Conservation (phyloP, 2,329 filamentous ascomycete species). For the Sporothrix schenckii region DNA sequence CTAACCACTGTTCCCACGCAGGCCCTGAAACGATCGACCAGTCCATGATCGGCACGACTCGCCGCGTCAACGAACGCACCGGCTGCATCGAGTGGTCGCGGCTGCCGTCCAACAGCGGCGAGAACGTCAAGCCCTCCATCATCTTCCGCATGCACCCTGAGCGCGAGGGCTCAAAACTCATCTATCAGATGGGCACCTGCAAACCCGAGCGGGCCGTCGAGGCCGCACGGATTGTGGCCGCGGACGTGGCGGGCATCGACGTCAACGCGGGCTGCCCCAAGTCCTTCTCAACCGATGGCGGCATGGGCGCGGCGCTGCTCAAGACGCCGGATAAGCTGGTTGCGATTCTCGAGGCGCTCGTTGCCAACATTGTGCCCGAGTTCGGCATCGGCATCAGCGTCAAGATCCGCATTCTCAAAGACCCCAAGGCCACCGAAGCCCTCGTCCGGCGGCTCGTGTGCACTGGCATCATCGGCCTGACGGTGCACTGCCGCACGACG, state of each 20-base stretch:
- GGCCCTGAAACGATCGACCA: conserved; percentile 93
- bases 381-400: conserved; percentile 93
- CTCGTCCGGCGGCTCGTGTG: conserved; percentile 77
- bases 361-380: conserved; percentile 73
- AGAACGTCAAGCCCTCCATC: conserved; percentile 63
- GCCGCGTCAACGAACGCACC: conserved; percentile 74
- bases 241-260: conserved; percentile 90
- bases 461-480: conserved; percentile 90
- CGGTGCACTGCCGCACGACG: conserved; percentile 92
- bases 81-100: conserved; percentile 85
- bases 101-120: conserved; percentile 68
- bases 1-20: conserved; percentile 42
- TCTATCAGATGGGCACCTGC: conserved; percentile 92
- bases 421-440: conserved; percentile 71
- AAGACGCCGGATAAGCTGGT: conserved; percentile 81
- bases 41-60: conserved; percentile 83
- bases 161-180: conserved; percentile 71
- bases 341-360: conserved; percentile 80
- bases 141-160: conserved; percentile 84
- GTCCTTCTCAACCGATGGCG: conserved; percentile 87
- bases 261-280: conserved; percentile 99
- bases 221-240: conserved; percentile 80
- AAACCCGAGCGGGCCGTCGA: conserved; percentile 80
- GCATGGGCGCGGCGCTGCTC: conserved; percentile 93
- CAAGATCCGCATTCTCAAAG: conserved; percentile 88